A percentile compares a stretch with the other conserved stretches of the same genome.
Evolutionary conservation across 2,329 filamentous ascomycete genomes (phyloP).

Genomic region (Exophiala alcalophila): DNA sequence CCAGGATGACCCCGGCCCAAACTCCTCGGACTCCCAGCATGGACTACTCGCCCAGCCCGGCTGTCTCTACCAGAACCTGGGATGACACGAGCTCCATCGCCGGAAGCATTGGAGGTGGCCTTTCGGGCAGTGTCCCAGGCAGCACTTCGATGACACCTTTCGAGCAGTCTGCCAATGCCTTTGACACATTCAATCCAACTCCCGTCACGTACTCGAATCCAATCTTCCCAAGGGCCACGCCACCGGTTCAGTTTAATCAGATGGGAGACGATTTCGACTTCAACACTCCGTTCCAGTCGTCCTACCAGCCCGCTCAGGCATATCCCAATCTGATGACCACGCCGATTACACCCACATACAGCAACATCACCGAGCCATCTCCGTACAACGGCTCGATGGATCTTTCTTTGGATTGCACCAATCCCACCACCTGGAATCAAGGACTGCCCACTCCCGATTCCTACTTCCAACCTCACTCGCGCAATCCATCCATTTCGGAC

Average conservation of each 20-base stretch:
- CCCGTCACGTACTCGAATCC: slow-evolving; percentile 25
- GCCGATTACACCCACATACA: slow-evolving; percentile 29
- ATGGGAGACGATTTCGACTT: slow-evolving; percentile 23
- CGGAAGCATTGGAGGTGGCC: slow-evolving; percentile 25
- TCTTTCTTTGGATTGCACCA: slow-evolving; percentile 23
- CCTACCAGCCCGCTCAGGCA: slow-evolving; percentile 19
- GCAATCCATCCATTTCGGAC: slow-evolving; percentile 29
- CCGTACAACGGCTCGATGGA: slow-evolving; percentile 23
- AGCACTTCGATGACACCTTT: slow-evolving; percentile 29
- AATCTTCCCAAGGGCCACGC: slow-evolving; percentile 25
- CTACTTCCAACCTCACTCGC: slow-evolving; percentile 26
- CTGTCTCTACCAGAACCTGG: slow-evolving; percentile 32
- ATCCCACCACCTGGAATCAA: slow-evolving; percentile 17
- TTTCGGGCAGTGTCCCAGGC: slow-evolving; percentile 13
- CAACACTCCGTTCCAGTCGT: slow-evolving; percentile 16
- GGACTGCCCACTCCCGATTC: slow-evolving; percentile 30
- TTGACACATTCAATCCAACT: slow-evolving; percentile 20
- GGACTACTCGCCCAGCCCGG: slow-evolving; percentile 26
- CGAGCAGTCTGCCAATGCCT: slow-evolving; percentile 26
- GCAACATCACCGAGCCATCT: slow-evolving; percentile 30
- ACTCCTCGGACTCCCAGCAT: slow-evolving; percentile 60
- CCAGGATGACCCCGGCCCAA: slow-evolving; percentile 46
- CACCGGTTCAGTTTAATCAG: slow-evolving; percentile 15
- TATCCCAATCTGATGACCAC: slow-evolving; percentile 28
- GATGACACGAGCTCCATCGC: slow-evolving; percentile 26